Conservation (phyloP, 2,329 filamentous ascomycete species). For the Ophiosphaerella herpotricha region DNA sequence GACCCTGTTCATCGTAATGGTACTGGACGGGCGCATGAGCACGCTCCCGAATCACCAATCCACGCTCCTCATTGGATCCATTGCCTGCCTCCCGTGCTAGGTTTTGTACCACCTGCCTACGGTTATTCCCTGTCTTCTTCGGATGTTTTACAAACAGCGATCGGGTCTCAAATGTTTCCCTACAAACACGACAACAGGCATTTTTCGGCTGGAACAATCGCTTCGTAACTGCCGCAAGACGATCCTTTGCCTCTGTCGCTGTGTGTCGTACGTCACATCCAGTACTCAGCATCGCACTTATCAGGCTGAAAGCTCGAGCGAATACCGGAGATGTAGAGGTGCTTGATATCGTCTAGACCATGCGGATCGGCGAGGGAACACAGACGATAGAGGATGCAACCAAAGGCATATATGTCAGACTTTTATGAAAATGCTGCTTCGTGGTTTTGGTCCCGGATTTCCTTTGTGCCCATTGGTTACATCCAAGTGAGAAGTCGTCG, state of each 20-base stretch:
- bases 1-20: slow-evolving; percentile 2
- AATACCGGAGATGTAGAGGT: slow-evolving; percentile 10
- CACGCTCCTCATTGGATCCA: not conserved
- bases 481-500: not conserved
- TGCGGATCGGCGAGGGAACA: slow-evolving; percentile 8
- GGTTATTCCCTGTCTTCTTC: slow-evolving; percentile 3
- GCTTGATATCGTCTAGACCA: slow-evolving; percentile 8
- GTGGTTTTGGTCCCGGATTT: slow-evolving; percentile 9
- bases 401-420: slow-evolving; percentile 21
- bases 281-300: slow-evolving; percentile 11
- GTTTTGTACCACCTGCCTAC: not conserved
- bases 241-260: slow-evolving; percentile 6
- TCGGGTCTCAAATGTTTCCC: not conserved
- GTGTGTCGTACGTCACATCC: slow-evolving; percentile 6
- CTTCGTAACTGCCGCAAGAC: slow-evolving; percentile 1
- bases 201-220: not conserved
- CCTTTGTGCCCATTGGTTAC: slow-evolving; percentile 3
- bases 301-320: slow-evolving; percentile 5
- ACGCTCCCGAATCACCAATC: slow-evolving; percentile 3
- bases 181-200: slow-evolving; percentile 1
- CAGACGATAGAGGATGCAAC: slow-evolving; percentile 15
- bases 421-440: slow-evolving; percentile 17
- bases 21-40: slow-evolving; percentile 1
- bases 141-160: slow-evolving; percentile 3
- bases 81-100: not conserved